phyloP scores from a whole-genome alignment of 371 early-diverging fungal species.

The Lichtheimia hyalospora region DNA sequence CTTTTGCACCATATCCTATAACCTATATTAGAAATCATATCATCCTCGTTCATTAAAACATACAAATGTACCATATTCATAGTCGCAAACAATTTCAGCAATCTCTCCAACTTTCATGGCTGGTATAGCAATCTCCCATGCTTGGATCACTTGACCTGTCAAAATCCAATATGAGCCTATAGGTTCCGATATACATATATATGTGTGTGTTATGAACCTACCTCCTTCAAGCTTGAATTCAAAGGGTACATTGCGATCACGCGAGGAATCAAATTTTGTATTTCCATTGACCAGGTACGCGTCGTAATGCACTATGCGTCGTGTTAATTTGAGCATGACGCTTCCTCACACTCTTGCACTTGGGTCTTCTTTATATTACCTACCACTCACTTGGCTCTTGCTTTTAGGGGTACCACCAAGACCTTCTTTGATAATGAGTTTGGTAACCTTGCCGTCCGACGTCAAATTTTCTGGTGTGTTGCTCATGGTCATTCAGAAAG shows the following conservation, averaged over 20 bases:
- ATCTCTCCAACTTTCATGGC: conserved; percentile 63
- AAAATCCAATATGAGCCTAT: not conserved
- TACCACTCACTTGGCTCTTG: conserved; percentile 28
- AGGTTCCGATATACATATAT: not conserved
- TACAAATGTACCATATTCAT: conserved; percentile 53
- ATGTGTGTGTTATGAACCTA: not conserved
- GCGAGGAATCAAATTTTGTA: conserved; percentile 37
- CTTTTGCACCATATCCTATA: conserved; percentile 59
- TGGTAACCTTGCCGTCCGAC: conserved; percentile 37
- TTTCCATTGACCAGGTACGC: conserved; percentile 20
- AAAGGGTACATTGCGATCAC: conserved; percentile 21
- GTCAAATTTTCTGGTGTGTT: conserved; percentile 21
- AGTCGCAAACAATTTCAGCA: conserved; percentile 50
- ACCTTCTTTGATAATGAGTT: conserved; percentile 31
- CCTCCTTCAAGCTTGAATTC: conserved; percentile 11
- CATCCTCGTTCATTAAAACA: not conserved
- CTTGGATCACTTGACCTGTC: conserved; percentile 54
- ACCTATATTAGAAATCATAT: not conserved
- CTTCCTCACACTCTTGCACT: no score
- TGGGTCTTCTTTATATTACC: conserved; percentile 1
- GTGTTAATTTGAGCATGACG: not conserved
- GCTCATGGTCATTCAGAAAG: not conserved
- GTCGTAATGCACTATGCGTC: conserved; percentile 37
- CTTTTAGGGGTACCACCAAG: conserved; percentile 20
- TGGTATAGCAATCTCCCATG: conserved; percentile 61